Evolutionary conservation across 495 filamentous ascomycete species (phyloP).

Genomic region (Penicillium flavigenum): DNA sequence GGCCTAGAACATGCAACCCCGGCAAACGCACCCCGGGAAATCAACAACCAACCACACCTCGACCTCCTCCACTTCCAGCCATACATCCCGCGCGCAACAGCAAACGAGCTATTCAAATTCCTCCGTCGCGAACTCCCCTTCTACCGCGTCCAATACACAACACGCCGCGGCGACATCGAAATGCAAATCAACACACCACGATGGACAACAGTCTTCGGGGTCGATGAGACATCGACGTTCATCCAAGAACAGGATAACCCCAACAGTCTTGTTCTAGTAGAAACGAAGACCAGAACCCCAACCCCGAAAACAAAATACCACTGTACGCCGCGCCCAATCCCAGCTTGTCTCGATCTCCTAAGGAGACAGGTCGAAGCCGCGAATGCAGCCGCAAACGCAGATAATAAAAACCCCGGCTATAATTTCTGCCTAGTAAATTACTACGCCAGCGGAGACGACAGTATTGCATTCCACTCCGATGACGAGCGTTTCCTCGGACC

Average conservation of each 20-base stretch:
- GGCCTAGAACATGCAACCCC: constrained; percentile 32
- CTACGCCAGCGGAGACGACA: constrained; percentile 67
- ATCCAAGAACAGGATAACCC: constrained; percentile 3
- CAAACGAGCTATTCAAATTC: constrained; percentile 62
- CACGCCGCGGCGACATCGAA: constrained; percentile 56
- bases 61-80: constrained; percentile 69
- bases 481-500: constrained; percentile 71
- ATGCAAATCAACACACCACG: constrained; percentile 65
- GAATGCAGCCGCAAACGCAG: constrained; percentile 31
- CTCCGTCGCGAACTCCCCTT: constrained; percentile 63
- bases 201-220: constrained; percentile 69
- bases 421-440: constrained; percentile 80
- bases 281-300: constrained; percentile 28
- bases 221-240: constrained; percentile 59
- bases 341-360: constrained; percentile 60
- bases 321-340: constrained; percentile 62
- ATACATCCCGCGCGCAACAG: constrained; percentile 52
- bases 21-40: constrained; percentile 23
- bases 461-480: constrained; percentile 72
- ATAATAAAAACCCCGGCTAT: constrained; percentile 46
- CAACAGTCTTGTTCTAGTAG: constrained; percentile 39
- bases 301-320: constrained; percentile 50
- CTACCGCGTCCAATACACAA: constrained; percentile 69
- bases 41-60: constrained; percentile 63
- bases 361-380: constrained; percentile 55